Percentiles rank a stretch among this genome's conserved stretches.
These are phyloP conservation scores for Saussurea involucrata DNA, from an alignment of 129 eudicot genomes.

Conservation along the genomic window DNA sequence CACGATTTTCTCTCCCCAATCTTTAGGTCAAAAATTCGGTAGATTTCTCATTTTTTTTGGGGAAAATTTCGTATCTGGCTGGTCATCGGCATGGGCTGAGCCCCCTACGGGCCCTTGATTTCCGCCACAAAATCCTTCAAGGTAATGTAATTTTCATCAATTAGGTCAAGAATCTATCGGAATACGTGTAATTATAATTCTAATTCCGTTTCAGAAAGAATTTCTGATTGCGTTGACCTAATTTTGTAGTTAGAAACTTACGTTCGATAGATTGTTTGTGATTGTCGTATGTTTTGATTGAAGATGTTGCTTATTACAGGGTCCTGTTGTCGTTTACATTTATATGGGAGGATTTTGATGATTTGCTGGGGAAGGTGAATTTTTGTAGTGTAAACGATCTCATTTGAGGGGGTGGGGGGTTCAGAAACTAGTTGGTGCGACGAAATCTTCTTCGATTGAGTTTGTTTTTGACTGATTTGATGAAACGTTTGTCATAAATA, in stretches of 20 bases:
- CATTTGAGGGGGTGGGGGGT: conserved; percentile 9
- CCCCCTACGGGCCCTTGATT: conserved; percentile 11
- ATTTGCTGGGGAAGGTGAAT: neutral
- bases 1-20: conserved; percentile 10
- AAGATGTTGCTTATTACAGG: neutral
- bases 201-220: conserved; percentile 7
- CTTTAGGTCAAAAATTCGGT: neutral
- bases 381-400: neutral
- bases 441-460: neutral
- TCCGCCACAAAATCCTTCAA: neutral
- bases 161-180: conserved; percentile 3
- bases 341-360: neutral
- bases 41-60: neutral
- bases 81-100: conserved; percentile 11
- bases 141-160: conserved; percentile 17
- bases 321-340: neutral
- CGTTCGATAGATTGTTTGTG: neutral
- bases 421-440: conserved; percentile 1
- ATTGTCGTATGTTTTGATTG: conserved; percentile 10
- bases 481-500: conserved; percentile 28
- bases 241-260: conserved; percentile 8
- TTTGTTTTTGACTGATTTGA: neutral
- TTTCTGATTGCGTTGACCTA: conserved; percentile 6
- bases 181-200: neutral
- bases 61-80: conserved; percentile 8